A percentile compares a stretch with the other conserved stretches of the same genome.
Conservation (phyloP, 2,329 filamentous ascomycete species). For the Ophiostoma pallidulum region DNA sequence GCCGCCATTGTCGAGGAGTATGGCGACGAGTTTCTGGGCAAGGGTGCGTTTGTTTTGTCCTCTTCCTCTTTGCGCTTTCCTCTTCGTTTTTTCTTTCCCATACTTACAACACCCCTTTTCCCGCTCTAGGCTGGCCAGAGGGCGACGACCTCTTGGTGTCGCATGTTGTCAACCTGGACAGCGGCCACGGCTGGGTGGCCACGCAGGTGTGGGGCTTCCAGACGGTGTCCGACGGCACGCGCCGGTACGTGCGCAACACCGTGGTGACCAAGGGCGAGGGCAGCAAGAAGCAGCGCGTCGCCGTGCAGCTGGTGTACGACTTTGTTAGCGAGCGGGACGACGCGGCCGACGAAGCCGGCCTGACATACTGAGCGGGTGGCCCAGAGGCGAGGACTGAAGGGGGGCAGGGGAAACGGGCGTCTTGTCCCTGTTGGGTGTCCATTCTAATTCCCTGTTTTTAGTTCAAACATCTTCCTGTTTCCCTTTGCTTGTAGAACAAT, state of each 20-base stretch:
- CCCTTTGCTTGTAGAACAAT: too few species aligned
- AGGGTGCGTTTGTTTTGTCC: constrained; percentile 21
- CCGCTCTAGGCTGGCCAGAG: constrained; percentile 37
- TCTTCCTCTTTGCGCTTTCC: too few species aligned
- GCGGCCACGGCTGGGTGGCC: constrained; percentile 44
- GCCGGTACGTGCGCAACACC: constrained; percentile 44
- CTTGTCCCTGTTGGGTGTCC: too few species aligned
- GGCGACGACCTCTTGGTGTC: constrained; percentile 58
- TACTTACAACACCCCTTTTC: neutral
- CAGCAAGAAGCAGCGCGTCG: constrained; percentile 30
- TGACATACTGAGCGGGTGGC: constrained; percentile 14
- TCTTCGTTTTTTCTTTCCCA: neutral
- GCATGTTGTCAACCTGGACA: constrained; percentile 43
- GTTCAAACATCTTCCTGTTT: too few species aligned
- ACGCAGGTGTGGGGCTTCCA: constrained; percentile 54
- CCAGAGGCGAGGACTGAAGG: too few species aligned
- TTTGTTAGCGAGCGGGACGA: constrained; percentile 25
- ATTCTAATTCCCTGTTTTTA: too few species aligned
- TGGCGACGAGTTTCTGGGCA: constrained; percentile 36
- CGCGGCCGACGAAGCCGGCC: constrained; percentile 3
- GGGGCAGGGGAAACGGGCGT: too few species aligned
- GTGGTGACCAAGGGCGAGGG: constrained; percentile 39
- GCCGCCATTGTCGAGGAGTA: constrained; percentile 46
- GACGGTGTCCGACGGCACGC: constrained; percentile 36
- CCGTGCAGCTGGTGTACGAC: constrained; percentile 49